Percentiles rank a stretch among this genome's conserved stretches.
phyloP scores from a whole-genome alignment of 1,284 basidiomycete genomes.

The Pseudozyma sp. region DNA sequence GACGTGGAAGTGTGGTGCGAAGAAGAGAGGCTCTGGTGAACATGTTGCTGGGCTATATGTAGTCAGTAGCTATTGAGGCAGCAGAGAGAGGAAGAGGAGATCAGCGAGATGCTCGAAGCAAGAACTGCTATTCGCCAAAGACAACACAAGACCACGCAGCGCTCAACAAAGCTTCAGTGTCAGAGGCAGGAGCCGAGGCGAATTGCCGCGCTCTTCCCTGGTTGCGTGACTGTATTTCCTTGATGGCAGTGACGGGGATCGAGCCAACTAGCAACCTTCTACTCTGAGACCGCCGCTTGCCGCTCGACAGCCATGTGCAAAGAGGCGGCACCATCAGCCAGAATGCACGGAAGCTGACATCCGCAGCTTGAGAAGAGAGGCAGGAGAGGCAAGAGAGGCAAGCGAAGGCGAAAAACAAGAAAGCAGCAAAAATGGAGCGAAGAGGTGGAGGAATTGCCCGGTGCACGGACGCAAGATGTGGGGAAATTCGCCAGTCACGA shows the following conservation, averaged over 20 bases:
- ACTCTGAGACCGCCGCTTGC: not conserved
- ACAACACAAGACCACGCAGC: not conserved
- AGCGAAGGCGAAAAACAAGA: not conserved
- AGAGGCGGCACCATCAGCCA: conserved; percentile 3
- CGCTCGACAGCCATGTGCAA: too few species aligned
- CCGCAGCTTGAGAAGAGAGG: not conserved
- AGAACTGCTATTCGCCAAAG: not conserved
- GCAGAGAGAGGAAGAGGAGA: not conserved
- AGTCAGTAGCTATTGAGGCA: not conserved
- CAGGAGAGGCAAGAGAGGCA: conserved; percentile 16
- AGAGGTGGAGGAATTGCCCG: conserved; percentile 32
- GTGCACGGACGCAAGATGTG: conserved; percentile 10
- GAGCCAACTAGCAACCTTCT: not conserved
- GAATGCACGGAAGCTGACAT: conserved; percentile 34
- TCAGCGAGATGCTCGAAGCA: not conserved
- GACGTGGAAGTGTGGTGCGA: conserved; percentile 23
- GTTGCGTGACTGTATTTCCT: not conserved
- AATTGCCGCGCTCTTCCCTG: conserved; percentile 13
- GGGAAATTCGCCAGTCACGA: conserved; percentile 5
- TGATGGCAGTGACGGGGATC: conserved; percentile 1
- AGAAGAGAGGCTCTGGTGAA: conserved; percentile 34
- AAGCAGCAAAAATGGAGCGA: not conserved
- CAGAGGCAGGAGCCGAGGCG: conserved; percentile 31
- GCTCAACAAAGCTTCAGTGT: not conserved
- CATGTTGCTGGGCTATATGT: conserved; percentile 33